A percentile compares a stretch with the other conserved stretches of the same genome.
These are phyloP conservation scores for Prunella vulgaris DNA, from an alignment of 257 asterid species.

Conservation along the genomic window DNA sequence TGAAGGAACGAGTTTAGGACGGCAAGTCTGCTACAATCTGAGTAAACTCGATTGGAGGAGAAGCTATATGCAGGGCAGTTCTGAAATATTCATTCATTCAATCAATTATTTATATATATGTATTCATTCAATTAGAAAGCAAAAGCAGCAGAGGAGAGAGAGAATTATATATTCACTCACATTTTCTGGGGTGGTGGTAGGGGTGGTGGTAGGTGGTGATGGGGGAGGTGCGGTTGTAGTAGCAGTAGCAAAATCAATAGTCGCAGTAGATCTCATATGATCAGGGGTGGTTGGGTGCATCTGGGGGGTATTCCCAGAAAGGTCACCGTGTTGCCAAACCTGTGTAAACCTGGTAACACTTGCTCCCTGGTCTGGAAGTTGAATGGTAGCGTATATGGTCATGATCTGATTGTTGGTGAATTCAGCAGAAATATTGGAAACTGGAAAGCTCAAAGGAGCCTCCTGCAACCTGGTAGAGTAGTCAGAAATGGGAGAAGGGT, in stretches of 20 bases:
- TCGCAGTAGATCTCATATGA: conserved; percentile 30
- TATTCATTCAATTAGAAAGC: too few relatives aligned
- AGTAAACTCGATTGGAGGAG: conserved; percentile 24
- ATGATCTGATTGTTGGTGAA: conserved; percentile 22
- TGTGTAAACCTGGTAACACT: conserved; percentile 55
- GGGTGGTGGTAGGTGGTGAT: not conserved
- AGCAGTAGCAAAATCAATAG: conserved; percentile 48
- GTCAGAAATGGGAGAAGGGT: conserved; percentile 41
- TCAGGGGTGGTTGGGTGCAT: conserved; percentile 19
- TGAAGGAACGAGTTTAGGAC: conserved; percentile 56
- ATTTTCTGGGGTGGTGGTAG: not conserved
- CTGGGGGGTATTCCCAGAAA: conserved; percentile 26
- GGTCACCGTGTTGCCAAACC: conserved; percentile 65
- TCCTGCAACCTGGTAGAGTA: not conserved
- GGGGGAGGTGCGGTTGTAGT: not conserved
- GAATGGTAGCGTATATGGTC: conserved; percentile 53
- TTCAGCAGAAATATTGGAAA: conserved; percentile 39
- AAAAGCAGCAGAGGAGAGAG: too few relatives aligned
- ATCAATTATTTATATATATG: not conserved
- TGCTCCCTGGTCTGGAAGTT: too few relatives aligned
- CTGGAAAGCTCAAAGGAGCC: conserved; percentile 49
- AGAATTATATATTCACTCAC: too few relatives aligned
- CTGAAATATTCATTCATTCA: not conserved
- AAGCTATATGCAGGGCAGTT: conserved; percentile 32
- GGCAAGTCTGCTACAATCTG: conserved; percentile 41